Evolutionary conservation across 805 yeast species (phyloP).

Genomic region (Priceomyces castillae): DNA sequence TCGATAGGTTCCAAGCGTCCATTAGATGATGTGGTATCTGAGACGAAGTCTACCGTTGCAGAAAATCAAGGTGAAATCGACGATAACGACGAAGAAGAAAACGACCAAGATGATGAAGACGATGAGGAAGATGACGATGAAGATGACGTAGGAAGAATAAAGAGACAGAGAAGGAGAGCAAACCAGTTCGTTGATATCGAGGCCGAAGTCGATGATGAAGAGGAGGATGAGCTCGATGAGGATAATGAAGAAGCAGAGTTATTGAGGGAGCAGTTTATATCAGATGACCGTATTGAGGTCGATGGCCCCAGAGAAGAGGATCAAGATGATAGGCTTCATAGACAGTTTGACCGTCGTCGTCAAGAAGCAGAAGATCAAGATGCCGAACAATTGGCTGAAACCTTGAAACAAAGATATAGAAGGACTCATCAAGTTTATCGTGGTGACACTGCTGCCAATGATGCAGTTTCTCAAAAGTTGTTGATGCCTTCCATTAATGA

Average conservation of each 20-base stretch:
- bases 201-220: constrained; percentile 96
- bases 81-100: constrained; percentile 7
- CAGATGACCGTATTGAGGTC: constrained; percentile 68
- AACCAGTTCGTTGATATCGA: constrained; percentile 96
- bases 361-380: constrained; percentile 90
- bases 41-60: no score
- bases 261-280: constrained; percentile 76
- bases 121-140: constrained; percentile 23
- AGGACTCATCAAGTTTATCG: constrained; percentile 79
- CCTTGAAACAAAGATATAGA: constrained; percentile 88
- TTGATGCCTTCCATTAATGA: constrained; percentile 94
- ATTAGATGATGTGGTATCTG: constrained; percentile 7
- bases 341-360: constrained; percentile 85
- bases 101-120: constrained; percentile 15
- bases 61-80: neutral
- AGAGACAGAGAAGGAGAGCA: constrained; percentile 48
- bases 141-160: constrained; percentile 49
- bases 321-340: constrained; percentile 75
- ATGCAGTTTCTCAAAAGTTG: constrained; percentile 83
- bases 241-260: constrained; percentile 93
- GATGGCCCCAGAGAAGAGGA: constrained; percentile 48
- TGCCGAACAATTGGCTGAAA: constrained; percentile 90
- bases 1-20: constrained; percentile 8
- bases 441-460: constrained; percentile 67
- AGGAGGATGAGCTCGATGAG: constrained; percentile 82